A percentile compares a stretch with the other conserved stretches of the same genome.
These are phyloP conservation scores for Achlya hypogyna DNA, from an alignment of 352 stramenopile species.

Conservation along the genomic window DNA sequence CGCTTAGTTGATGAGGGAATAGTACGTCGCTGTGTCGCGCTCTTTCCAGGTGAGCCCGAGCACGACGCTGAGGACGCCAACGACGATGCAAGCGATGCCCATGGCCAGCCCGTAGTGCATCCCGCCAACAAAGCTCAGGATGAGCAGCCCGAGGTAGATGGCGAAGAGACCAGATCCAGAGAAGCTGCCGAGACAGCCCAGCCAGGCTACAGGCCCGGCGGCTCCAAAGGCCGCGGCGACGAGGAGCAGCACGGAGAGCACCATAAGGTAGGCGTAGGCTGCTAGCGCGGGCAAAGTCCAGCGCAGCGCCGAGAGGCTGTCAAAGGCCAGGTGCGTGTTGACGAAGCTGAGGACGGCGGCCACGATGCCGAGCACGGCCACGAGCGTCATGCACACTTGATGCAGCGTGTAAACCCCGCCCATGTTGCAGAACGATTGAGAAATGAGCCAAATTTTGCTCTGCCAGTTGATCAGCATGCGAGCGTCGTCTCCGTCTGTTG, in stretches of 20 bases:
- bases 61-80: not conserved
- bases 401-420: not conserved
- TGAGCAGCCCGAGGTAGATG: conserved; percentile 4
- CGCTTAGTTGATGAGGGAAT: not conserved
- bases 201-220: not conserved
- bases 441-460: too few relatives aligned
- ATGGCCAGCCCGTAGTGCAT: not conserved
- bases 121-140: not conserved
- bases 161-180: not conserved
- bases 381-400: not conserved
- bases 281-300: not conserved
- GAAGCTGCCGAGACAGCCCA: conserved; percentile 6
- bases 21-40: not conserved
- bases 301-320: not conserved
- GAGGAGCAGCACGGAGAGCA: not conserved
- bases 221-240: not conserved
- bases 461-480: too few relatives aligned
- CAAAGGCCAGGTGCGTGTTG: not conserved
- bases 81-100: not conserved
- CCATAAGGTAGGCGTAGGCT: not conserved
- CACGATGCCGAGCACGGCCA: not conserved
- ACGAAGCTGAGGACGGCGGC: not conserved
- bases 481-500: too few relatives aligned
- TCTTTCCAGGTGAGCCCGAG: not conserved
- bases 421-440: too few relatives aligned